Evolutionary conservation across 768 basidiomycete genomes (phyloP), one percentile per base, ranked within the genome.

Genomic region (Phlegmacium glaucopus): DNA sequence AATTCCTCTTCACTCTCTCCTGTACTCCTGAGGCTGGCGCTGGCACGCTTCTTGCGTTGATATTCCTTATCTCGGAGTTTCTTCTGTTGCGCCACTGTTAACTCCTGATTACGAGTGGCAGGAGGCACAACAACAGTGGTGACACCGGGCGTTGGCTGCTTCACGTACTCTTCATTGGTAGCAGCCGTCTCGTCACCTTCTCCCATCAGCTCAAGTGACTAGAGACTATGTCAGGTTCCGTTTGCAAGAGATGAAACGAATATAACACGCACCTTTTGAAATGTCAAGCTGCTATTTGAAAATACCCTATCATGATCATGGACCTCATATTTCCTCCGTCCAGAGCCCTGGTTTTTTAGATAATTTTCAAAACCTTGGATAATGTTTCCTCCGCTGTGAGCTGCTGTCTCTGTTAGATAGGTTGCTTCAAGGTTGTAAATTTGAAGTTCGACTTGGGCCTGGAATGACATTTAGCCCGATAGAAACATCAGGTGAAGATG

Each of bases 321-420:
- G 48, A 90, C 77, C 54, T 92, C 89, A 54, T 84, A 80, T 59
- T 83, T 84, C 60, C 85, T 76, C 56, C 88, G 72, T 6, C 77
- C 80, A 8, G 77, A 72, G 1, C 77, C 77, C 49, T 83, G 85
- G 56, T 84, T 84, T 66, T 92, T 93, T 48, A 92, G 78, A 61
- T 91, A 93, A 35, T 84, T 82, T 45, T 92, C 90, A 53, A 92
- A 92, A 4, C 90, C 90, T 56, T 85, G 85, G 30, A 93, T 85
- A 44, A 93, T 91, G 55, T 93, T 92, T 26, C 90, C 90, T 13
- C 90, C 88, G 56, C 80, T 83, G 51, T 86, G 83, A 0, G 73
- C 72, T 1, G 84, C 79, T 1, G 90, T 91, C 44, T 93, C 90
- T 6, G 81, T 79, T 29, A 93, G 71, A 64, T 92, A 93, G 4